phyloP scores from a whole-genome alignment of 2,329 filamentous ascomycete species.

The Didymella sp. region DNA sequence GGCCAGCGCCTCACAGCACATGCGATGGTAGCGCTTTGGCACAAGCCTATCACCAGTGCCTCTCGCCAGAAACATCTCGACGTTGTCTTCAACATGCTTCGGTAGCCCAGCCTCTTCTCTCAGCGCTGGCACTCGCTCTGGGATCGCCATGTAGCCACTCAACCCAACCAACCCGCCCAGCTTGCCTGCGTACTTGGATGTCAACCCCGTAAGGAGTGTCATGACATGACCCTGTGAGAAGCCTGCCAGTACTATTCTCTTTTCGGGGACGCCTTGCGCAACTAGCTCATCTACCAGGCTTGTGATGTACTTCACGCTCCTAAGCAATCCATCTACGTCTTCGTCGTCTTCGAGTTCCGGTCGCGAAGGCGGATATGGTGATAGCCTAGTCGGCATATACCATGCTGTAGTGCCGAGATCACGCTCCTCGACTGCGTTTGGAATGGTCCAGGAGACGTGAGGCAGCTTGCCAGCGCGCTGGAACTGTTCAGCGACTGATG shows the following conservation, averaged over 20 bases:
- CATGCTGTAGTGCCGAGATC: slow-evolving; percentile 57
- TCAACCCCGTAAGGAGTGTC: slow-evolving; percentile 53
- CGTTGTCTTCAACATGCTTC: slow-evolving; percentile 42
- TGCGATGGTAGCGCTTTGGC: slow-evolving; percentile 52
- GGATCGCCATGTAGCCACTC: slow-evolving; percentile 58
- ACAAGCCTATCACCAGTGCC: slow-evolving; percentile 58
- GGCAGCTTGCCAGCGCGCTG: slow-evolving; percentile 57
- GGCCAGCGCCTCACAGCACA: slow-evolving; percentile 52
- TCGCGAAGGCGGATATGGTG: slow-evolving; percentile 50
- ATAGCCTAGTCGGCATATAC: slow-evolving; percentile 54
- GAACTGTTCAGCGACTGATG: slow-evolving; percentile 56
- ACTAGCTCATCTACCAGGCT: slow-evolving; percentile 53
- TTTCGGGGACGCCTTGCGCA: slow-evolving; percentile 50
- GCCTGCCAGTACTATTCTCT: slow-evolving; percentile 56
- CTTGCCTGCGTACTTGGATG: slow-evolving; percentile 51
- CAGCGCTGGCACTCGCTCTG: slow-evolving; percentile 49
- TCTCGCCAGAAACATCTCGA: slow-evolving; percentile 56
- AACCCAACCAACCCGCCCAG: slow-evolving; percentile 54
- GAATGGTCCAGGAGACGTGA: slow-evolving; percentile 59
- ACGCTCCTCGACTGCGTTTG: slow-evolving; percentile 57
- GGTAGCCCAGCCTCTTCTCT: slow-evolving; percentile 48
- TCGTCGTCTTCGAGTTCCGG: slow-evolving; percentile 56
- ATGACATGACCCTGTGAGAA: slow-evolving; percentile 59
- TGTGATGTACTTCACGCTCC: slow-evolving; percentile 52
- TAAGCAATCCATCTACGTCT: slow-evolving; percentile 55